A percentile compares a stretch with the other conserved stretches of the same genome.
phyloP scores from a whole-genome alignment of 805 yeast species.

The Wickerhamomyces bisporus region DNA sequence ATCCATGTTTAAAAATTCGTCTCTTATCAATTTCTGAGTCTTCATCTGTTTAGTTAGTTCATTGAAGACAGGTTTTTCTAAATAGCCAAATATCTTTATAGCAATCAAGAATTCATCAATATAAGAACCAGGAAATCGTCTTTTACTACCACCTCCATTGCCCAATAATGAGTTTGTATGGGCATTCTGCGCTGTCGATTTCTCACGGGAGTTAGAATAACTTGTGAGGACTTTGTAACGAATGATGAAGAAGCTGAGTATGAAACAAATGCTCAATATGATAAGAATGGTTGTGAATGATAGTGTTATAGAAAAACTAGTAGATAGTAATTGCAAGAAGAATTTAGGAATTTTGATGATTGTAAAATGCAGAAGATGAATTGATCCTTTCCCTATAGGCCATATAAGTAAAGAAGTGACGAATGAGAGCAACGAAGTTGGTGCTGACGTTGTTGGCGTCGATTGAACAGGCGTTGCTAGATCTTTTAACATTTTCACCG shows the following conservation, averaged over 20 bases:
- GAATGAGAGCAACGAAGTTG: background rate
- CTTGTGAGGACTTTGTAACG: constrained; percentile 60
- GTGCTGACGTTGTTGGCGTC: too few species aligned
- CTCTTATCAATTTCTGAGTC: constrained; percentile 73
- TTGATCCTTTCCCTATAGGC: background rate
- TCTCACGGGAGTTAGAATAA: constrained; percentile 53
- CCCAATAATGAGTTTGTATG: background rate
- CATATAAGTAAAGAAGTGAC: constrained; percentile 2
- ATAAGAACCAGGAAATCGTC: constrained; percentile 54
- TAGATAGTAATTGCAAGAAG: constrained; percentile 31
- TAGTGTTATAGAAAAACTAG: constrained; percentile 44
- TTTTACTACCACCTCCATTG: constrained; percentile 30
- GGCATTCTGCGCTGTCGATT: constrained; percentile 28
- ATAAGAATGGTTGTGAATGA: constrained; percentile 43
- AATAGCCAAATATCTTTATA: constrained; percentile 88
- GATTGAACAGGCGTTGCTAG: too few species aligned
- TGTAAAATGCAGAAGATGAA: constrained; percentile 4
- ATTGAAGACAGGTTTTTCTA: constrained; percentile 86
- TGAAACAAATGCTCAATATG: constrained; percentile 27
- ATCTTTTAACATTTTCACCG: too few species aligned
- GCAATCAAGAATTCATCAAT: constrained; percentile 88
- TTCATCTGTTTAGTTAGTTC: constrained; percentile 90
- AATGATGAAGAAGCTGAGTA: constrained; percentile 30
- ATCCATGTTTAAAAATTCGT: constrained; percentile 70
- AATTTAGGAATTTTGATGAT: constrained; percentile 26